phyloP scores from a whole-genome alignment of 306 rosid genomes.

The Pachyrhizus erosus region DNA sequence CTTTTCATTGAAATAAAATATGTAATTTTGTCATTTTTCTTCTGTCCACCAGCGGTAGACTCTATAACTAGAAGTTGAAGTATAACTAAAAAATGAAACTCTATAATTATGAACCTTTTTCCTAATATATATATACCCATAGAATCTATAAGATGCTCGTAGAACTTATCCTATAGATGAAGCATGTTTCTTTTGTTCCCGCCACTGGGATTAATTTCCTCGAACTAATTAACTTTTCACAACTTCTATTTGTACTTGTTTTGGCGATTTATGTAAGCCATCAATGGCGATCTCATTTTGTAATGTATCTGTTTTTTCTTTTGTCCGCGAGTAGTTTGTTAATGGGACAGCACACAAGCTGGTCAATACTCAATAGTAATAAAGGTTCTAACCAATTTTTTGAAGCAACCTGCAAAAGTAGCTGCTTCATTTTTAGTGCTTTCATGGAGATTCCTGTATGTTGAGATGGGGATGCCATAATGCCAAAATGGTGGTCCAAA shows the following conservation, averaged over 20 bases:
- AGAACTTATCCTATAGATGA: neutral
- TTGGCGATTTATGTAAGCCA: neutral
- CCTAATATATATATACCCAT: neutral
- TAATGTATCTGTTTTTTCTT: slow-evolving; percentile 3
- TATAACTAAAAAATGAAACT: neutral
- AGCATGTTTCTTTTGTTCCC: neutral
- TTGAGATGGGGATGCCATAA: slow-evolving; percentile 58
- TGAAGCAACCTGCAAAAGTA: slow-evolving; percentile 58
- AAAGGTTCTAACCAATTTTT: slow-evolving; percentile 38
- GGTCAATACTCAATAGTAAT: slow-evolving; percentile 39
- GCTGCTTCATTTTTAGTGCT: slow-evolving; percentile 61
- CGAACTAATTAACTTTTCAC: neutral
- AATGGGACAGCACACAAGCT: slow-evolving; percentile 30
- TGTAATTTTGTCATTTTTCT: neutral
- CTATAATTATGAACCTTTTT: neutral
- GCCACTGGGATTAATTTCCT: neutral
- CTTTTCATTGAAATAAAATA: neutral
- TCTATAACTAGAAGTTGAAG: neutral
- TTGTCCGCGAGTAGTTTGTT: slow-evolving; percentile 15
- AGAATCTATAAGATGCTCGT: neutral
- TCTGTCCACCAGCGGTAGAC: neutral
- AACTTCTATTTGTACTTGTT: neutral
- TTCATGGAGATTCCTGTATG: slow-evolving; percentile 56
- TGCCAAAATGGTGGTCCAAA: slow-evolving; percentile 84
- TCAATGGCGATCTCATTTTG: neutral